Base-by-base conservation (phyloP, 192 early-diverging fungal genomes). In the Backusella liffmaniae region DNA sequence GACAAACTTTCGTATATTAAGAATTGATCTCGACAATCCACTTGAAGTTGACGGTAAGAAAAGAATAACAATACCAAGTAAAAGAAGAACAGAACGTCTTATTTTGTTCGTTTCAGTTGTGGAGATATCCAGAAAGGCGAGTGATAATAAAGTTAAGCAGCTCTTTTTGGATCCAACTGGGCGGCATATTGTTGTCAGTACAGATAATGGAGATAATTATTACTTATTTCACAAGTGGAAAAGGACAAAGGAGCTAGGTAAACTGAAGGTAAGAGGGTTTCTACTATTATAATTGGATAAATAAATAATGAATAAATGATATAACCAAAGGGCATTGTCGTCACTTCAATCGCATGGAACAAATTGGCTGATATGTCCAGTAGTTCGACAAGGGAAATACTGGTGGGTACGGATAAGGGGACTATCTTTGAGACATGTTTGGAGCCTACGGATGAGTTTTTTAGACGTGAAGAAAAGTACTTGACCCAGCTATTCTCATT, bases 261-360 rank as follows among this genome's bases (percentile, higher is more conserved):
- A 89, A 80, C 88, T 97, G 44, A 92, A 91, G 84, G 93, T 94
- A 80, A 26, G 67, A 9, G 1, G 1, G 1, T 13, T 69, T 3
- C 29, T 5, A 69, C 21, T 34, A 49, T 42, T 23, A 39, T 26
- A 9, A 13, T 35, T 23, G 15, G n/a, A 67, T 10, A 35, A 66
- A 34, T 16, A 67, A 34, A 67, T 8, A 36, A 30, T 16, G 8
- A 46, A 21, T 15, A n/a, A 46, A 32, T 30, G 12, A 0, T 12
- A 26, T 3, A 32, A 32, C 32, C 21, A 69, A 36, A 39, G 34
- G 67, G 67, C 36, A 85, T 96, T 73, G 81, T 91, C 34, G 88
- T 97, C 62, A 92, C 95, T 36, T 92, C 94, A 0, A 89, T 98
- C 18, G 96, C 94, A 2, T 98, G 97, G 97, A 96, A 93, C 51